phyloP scores from a whole-genome alignment of 805 yeast species.

The Debaryomyces maramus region DNA sequence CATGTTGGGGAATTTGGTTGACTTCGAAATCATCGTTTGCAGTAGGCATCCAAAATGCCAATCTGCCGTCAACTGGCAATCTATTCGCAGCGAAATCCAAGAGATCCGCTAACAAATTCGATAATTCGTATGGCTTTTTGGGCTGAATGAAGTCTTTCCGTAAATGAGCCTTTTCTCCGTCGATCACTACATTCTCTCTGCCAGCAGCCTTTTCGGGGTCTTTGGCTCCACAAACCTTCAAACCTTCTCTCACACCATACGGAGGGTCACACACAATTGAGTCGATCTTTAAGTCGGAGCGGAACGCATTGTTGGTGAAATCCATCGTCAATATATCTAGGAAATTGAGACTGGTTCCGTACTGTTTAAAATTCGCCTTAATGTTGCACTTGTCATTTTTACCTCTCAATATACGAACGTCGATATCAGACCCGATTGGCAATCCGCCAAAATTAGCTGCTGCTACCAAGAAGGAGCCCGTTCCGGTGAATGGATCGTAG shows the following conservation, averaged over 20 bases:
- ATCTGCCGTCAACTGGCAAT: constrained; percentile 71
- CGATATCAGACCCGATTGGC: constrained; percentile 88
- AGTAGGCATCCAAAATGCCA: constrained; percentile 97
- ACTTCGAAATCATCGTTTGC: constrained; percentile 80
- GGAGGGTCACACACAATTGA: constrained; percentile 96
- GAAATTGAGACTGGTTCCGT: constrained; percentile 55
- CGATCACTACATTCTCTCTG: constrained; percentile 69
- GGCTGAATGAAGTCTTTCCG: constrained; percentile 88
- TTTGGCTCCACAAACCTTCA: constrained; percentile 86
- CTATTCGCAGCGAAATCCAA: constrained; percentile 70
- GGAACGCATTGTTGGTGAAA: constrained; percentile 85
- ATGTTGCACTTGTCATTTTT: constrained; percentile 55
- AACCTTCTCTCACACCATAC: constrained; percentile 94
- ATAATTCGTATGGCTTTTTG: constrained; percentile 84
- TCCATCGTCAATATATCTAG: constrained; percentile 88
- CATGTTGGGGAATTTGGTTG: constrained; percentile 76
- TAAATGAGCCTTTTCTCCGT: constrained; percentile 75
- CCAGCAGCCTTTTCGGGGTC: constrained; percentile 67
- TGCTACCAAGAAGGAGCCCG: constrained; percentile 90
- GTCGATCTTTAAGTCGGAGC: constrained; percentile 64
- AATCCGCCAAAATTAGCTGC: constrained; percentile 82
- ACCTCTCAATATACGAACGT: constrained; percentile 75
- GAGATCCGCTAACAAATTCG: constrained; percentile 73
- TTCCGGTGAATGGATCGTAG: constrained; percentile 96
- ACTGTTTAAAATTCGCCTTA: constrained; percentile 70